Conservation (phyloP, 805 yeast species). For the Saccharomycopsis microspora region DNA sequence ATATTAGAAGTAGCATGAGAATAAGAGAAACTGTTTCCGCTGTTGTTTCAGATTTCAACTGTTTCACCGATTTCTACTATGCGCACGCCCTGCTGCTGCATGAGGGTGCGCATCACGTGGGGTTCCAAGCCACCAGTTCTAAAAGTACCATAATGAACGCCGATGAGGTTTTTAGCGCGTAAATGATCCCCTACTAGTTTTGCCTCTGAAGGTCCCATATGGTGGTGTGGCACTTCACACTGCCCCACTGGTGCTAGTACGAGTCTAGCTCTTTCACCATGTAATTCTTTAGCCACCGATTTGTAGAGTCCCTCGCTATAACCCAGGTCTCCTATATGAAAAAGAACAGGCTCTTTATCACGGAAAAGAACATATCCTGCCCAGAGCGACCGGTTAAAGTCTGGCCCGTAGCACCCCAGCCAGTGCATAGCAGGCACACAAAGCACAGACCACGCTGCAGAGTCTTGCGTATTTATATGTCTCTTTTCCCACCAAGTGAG, state of each 20-base stretch:
- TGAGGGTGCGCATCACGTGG: not conserved
- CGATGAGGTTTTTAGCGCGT: constrained; percentile 52
- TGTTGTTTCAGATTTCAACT: not conserved
- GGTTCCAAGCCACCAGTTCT: constrained; percentile 63
- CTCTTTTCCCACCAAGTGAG: constrained; percentile 88
- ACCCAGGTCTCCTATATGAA: constrained; percentile 95
- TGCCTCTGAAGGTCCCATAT: constrained; percentile 74
- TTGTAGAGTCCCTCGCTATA: constrained; percentile 64
- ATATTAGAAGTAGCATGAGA: too few relatives aligned
- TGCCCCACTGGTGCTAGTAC: constrained; percentile 91
- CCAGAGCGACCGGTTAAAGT: constrained; percentile 79
- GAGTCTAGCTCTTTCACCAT: constrained; percentile 27
- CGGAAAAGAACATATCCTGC: constrained; percentile 68
- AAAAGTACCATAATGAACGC: constrained; percentile 97
- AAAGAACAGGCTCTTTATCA: constrained; percentile 60
- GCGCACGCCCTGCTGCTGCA: not conserved
- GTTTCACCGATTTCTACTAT: constrained; percentile 12
- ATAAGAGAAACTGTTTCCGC: too few relatives aligned
- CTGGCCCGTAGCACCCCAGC: constrained; percentile 80
- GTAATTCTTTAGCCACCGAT: constrained; percentile 43
- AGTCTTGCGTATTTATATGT: constrained; percentile 31
- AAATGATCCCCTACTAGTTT: constrained; percentile 54
- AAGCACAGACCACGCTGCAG: constrained; percentile 51
- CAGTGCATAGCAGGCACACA: constrained; percentile 96
- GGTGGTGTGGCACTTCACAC: constrained; percentile 60